These are phyloP conservation scores for Plasmodium cynomolgi DNA, from an alignment of 169 alveolate genomes.

Conservation along the genomic window DNA sequence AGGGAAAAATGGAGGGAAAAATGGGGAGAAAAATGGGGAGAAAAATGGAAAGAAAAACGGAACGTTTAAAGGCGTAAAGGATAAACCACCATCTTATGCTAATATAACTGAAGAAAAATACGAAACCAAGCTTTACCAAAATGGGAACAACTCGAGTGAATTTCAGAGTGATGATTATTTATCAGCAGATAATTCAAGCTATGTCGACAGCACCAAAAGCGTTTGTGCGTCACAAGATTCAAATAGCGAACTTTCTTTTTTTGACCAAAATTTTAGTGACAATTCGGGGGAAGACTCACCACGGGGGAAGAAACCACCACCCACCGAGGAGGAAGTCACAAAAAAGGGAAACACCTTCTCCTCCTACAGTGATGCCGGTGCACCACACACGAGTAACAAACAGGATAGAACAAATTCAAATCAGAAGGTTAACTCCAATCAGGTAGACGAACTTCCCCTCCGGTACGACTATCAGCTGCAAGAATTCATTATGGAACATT, in stretches of 20 bases:
- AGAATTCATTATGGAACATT: constrained; percentile 90
- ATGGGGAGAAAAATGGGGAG: constrained; percentile 29
- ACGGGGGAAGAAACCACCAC: background rate
- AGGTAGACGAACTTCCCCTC: constrained; percentile 4
- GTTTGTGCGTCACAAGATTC: constrained; percentile 68
- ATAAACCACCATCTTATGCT: background rate
- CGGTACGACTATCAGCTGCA: constrained; percentile 86
- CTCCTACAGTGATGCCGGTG: background rate
- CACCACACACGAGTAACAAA: background rate
- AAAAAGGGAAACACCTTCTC: background rate
- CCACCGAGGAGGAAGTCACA: background rate
- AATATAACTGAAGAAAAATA: background rate
- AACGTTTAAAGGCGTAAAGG: background rate
- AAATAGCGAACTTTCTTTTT: constrained; percentile 44
- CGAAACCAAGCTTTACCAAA: background rate
- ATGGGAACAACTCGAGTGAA: background rate
- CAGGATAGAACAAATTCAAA: background rate
- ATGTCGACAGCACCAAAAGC: constrained; percentile 65
- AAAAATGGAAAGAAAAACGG: constrained; percentile 22
- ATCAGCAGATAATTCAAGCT: constrained; percentile 38
- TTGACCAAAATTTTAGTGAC: constrained; percentile 49
- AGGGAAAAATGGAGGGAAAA: constrained; percentile 45
- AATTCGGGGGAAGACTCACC: constrained; percentile 2
- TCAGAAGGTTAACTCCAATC: background rate
- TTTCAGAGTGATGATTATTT: background rate